Evolutionary conservation across 768 basidiomycete genomes (phyloP).

Genomic region (Pisolithus orientalis): DNA sequence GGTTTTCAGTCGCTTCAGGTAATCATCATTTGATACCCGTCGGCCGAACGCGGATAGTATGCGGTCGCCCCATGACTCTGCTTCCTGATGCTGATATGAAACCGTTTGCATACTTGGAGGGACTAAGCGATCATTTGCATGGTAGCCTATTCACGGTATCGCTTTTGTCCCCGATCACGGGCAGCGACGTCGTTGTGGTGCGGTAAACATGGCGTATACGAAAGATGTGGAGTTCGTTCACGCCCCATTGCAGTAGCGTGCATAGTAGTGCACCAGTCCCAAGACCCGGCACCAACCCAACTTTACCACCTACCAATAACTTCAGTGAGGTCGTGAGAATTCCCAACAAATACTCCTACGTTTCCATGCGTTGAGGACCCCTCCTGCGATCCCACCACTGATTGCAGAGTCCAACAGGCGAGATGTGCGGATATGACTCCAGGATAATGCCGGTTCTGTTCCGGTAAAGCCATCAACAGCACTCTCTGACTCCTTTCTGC

Average conservation of each 20-base stretch:
- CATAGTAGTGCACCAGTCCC: slow-evolving; percentile 54
- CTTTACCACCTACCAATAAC: slow-evolving; percentile 47
- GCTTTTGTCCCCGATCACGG: neutral
- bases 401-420: slow-evolving; percentile 65
- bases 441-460: slow-evolving; percentile 26
- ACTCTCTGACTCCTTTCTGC: slow-evolving; percentile 29
- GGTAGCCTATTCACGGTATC: neutral
- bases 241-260: slow-evolving; percentile 56
- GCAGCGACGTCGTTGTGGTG: slow-evolving; percentile 3
- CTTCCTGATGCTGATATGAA: neutral
- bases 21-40: slow-evolving; percentile 67
- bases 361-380: slow-evolving; percentile 49
- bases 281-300: slow-evolving; percentile 52
- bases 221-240: slow-evolving; percentile 60
- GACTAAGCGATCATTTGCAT: slow-evolving; percentile 1
- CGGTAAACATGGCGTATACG: slow-evolving; percentile 53
- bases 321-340: slow-evolving; percentile 1
- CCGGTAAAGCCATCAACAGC: slow-evolving; percentile 13
- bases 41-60: slow-evolving; percentile 29
- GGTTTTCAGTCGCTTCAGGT: slow-evolving; percentile 50
- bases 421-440: slow-evolving; percentile 50
- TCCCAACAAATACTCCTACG: slow-evolving; percentile 38
- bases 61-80: slow-evolving; percentile 28
- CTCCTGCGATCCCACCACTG: slow-evolving; percentile 67
- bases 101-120: slow-evolving; percentile 11